Percentiles rank a stretch among this genome's conserved stretches.
Evolutionary conservation across 192 early-diverging fungal species (phyloP).

Genomic region (Backusella sp.): DNA sequence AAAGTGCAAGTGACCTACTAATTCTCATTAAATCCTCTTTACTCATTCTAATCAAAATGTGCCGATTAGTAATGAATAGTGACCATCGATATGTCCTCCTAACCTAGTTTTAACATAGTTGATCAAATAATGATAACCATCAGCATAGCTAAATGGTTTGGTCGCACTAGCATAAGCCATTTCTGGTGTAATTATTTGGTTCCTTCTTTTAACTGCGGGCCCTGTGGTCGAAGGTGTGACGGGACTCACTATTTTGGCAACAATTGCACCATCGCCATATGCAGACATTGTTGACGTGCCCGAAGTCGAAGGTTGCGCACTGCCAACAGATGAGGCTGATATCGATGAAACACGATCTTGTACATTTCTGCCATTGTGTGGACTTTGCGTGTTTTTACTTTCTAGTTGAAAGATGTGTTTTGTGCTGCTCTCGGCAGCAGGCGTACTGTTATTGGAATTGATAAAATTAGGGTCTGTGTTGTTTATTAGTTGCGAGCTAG

Average conservation of each 20-base stretch:
- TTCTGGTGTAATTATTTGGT: slow-evolving; percentile 44
- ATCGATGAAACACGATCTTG: not conserved
- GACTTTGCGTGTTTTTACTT: not conserved
- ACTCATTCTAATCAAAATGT: slow-evolving; percentile 64
- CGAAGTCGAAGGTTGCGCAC: not conserved
- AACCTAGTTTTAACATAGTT: slow-evolving; percentile 60
- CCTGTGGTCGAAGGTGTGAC: not conserved
- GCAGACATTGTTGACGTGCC: slow-evolving; percentile 17
- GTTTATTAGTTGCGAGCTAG: not conserved
- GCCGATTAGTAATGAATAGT: not conserved
- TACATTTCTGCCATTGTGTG: not conserved
- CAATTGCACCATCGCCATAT: slow-evolving; percentile 18
- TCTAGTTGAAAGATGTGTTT: not conserved
- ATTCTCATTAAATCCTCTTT: slow-evolving; percentile 87
- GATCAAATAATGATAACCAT: slow-evolving; percentile 91
- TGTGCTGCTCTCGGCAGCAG: not conserved
- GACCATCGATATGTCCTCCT: too few species aligned
- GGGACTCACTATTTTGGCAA: slow-evolving; percentile 19
- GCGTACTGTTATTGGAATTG: not conserved
- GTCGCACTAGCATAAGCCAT: slow-evolving; percentile 80
- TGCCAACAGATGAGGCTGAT: not conserved
- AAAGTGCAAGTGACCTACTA: slow-evolving; percentile 83
- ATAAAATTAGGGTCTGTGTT: not conserved
- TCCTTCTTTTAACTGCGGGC: slow-evolving; percentile 14
- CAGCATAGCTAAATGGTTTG: slow-evolving; percentile 86